Percentiles rank a stretch among this genome's conserved stretches.
phyloP scores from a whole-genome alignment of 2,329 filamentous ascomycete genomes.

The Nigrograna mackinnonii region DNA sequence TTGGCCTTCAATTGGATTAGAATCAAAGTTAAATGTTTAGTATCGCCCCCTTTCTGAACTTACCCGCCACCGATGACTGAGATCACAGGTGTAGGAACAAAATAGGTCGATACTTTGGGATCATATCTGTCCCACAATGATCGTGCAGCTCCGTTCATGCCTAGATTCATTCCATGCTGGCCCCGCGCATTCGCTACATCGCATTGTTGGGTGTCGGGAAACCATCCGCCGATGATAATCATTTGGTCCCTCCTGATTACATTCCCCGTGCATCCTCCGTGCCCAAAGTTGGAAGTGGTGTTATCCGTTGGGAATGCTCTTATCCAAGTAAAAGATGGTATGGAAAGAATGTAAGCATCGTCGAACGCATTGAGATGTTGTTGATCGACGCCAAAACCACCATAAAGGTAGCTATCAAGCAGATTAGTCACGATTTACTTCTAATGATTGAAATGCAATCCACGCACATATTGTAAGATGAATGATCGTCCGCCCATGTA shows the following conservation, averaged over 20 bases:
- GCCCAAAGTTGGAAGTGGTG: slow-evolving; percentile 51
- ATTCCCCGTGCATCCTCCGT: slow-evolving; percentile 60
- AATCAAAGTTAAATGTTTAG: slow-evolving; percentile 15
- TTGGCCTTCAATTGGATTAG: slow-evolving; percentile 34
- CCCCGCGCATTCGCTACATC: slow-evolving; percentile 59
- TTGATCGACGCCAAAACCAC: slow-evolving; percentile 55
- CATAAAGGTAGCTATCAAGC: slow-evolving; percentile 60
- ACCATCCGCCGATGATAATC: slow-evolving; percentile 65
- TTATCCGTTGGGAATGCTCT: slow-evolving; percentile 54
- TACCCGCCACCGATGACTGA: slow-evolving; percentile 49
- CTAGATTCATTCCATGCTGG: slow-evolving; percentile 60
- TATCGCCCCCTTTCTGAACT: slow-evolving; percentile 10
- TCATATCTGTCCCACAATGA: slow-evolving; percentile 57
- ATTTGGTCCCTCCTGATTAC: slow-evolving; percentile 62
- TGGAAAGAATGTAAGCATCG: slow-evolving; percentile 64
- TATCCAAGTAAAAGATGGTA: slow-evolving; percentile 68
- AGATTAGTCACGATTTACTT: slow-evolving; percentile 10
- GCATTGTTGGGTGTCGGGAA: slow-evolving; percentile 54
- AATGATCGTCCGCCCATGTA: slow-evolving; percentile 62
- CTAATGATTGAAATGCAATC: neutral
- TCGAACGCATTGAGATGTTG: slow-evolving; percentile 57
- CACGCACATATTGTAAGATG: slow-evolving; percentile 67
- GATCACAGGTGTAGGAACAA: slow-evolving; percentile 57
- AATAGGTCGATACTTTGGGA: slow-evolving; percentile 55
- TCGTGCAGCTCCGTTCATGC: slow-evolving; percentile 52